A percentile compares a stretch with the other conserved stretches of the same genome.
phyloP scores from a whole-genome alignment of 345 rosid species.

The Acer campestre region DNA sequence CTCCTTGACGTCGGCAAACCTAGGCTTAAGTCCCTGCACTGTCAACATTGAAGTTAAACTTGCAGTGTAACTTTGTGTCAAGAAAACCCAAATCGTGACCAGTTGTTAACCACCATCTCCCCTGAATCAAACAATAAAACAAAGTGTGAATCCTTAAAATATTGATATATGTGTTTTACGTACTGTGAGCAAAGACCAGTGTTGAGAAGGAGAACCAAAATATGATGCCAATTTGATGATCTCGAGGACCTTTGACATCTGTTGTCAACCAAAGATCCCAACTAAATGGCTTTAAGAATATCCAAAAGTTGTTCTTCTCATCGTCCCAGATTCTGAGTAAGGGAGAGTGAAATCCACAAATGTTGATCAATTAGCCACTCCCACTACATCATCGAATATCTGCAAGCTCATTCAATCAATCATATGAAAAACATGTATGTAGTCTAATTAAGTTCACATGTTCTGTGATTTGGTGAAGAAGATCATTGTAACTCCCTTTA shows the following conservation, averaged over 20 bases:
- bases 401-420: not conserved
- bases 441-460: not conserved
- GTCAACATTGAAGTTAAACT: conserved; percentile 51
- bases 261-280: conserved; percentile 49
- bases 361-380: conserved; percentile 30
- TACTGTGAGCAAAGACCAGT: conserved; percentile 56
- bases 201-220: conserved; percentile 57
- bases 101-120: conserved; percentile 46
- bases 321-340: conserved; percentile 40
- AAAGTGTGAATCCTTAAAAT: too few relatives aligned
- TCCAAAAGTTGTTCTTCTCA: conserved; percentile 40
- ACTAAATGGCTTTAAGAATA: conserved; percentile 50
- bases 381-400: conserved; percentile 46
- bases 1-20: conserved; percentile 7
- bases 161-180: not conserved
- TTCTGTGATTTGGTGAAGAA: conserved; percentile 12
- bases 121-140: conserved; percentile 27
- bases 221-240: conserved; percentile 37
- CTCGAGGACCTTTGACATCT: conserved; percentile 45
- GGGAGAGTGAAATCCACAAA: conserved; percentile 55
- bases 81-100: conserved; percentile 49
- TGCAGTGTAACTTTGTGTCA: conserved; percentile 56
- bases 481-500: conserved; percentile 19
- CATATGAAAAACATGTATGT: too few relatives aligned
- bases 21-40: conserved; percentile 38